Percentiles rank a stretch among this genome's conserved stretches.
Conservation (phyloP, 345 rosid genomes). For the Brassica nigra region DNA sequence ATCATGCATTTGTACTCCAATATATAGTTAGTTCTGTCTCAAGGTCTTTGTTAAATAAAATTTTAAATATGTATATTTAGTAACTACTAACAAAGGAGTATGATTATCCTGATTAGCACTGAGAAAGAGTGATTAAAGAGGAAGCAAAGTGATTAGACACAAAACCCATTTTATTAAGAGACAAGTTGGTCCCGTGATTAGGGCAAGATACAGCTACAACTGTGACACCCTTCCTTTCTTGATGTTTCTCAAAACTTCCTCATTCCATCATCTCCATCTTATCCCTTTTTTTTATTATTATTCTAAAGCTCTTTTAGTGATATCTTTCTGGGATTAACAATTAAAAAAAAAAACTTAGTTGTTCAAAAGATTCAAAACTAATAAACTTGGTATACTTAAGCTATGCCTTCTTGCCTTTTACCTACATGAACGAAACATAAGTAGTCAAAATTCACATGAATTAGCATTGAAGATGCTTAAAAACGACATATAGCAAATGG, state of each 20-base stretch:
- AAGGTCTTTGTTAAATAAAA: background rate
- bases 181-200: slow-evolving; percentile 32
- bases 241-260: slow-evolving; percentile 22
- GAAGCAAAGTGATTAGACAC: slow-evolving; percentile 42
- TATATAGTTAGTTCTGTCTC: background rate
- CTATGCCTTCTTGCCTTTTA: background rate
- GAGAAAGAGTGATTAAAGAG: slow-evolving; percentile 32
- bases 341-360: background rate
- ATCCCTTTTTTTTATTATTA: background rate
- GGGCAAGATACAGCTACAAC: slow-evolving; percentile 19
- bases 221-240: slow-evolving; percentile 38
- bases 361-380: background rate
- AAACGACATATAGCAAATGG: background rate
- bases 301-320: background rate
- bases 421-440: background rate
- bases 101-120: slow-evolving; percentile 20
- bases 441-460: background rate
- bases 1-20: background rate
- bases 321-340: background rate
- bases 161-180: slow-evolving; percentile 30
- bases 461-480: background rate
- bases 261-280: slow-evolving; percentile 9
- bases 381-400: background rate
- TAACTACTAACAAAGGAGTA: slow-evolving; percentile 1
- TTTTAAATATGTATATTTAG: background rate